Conservation (phyloP, 805 yeast genomes). For the Zygosaccharomyces bailii region DNA sequence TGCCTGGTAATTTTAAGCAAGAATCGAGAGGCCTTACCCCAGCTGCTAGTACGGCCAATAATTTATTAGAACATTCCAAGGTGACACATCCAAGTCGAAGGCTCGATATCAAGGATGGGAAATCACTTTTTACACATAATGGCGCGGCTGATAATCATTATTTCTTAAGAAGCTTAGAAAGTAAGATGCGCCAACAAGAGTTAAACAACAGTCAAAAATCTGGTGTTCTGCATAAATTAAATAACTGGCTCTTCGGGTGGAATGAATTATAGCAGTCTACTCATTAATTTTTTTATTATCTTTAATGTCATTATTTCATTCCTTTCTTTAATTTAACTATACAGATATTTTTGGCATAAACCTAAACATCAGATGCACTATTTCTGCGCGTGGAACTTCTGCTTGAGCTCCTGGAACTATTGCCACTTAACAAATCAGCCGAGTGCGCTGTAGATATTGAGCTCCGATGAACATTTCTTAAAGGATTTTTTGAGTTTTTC, state of each 20-base stretch:
- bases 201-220: conserved; percentile 17
- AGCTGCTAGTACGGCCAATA: conserved; percentile 2
- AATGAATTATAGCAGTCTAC: conserved; percentile 38
- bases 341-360: background rate
- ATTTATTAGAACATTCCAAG: conserved; percentile 9
- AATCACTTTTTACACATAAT: conserved; percentile 38
- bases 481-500: conserved; percentile 13
- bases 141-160: conserved; percentile 22
- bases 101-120: conserved; percentile 42
- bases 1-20: background rate
- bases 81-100: conserved; percentile 26
- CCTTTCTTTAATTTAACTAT: background rate
- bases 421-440: background rate
- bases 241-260: conserved; percentile 53
- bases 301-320: background rate
- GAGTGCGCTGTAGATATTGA: background rate
- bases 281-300: background rate
- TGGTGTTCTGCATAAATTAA: conserved; percentile 35
- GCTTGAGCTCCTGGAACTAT: conserved; percentile 9
- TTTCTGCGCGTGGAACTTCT: conserved; percentile 3
- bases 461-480: conserved; percentile 8
- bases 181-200: conserved; percentile 30
- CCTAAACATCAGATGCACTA: background rate
- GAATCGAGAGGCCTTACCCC: conserved; percentile 1
- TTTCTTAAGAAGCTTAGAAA: conserved; percentile 30